Conservation (phyloP, 306 rosid species). For the Fragaria ananassa region DNA sequence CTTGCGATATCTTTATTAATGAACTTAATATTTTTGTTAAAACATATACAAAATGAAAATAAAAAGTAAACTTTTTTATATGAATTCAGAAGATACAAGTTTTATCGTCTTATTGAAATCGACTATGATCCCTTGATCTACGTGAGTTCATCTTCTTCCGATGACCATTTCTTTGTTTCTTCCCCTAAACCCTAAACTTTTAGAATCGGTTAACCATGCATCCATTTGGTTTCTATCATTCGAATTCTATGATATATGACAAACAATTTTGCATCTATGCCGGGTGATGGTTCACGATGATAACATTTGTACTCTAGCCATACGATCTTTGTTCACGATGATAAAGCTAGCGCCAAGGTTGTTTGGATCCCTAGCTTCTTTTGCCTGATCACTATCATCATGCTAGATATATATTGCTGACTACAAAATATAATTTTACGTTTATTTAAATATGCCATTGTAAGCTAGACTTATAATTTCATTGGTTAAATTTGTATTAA, state of each 20-base stretch:
- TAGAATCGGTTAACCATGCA: background rate
- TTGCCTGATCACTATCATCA: too few species aligned
- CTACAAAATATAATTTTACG: too few species aligned
- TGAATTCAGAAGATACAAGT: too few species aligned
- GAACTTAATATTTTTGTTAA: too few species aligned
- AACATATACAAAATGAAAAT: background rate
- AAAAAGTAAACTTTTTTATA: background rate
- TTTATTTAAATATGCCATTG: too few species aligned
- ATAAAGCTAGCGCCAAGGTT: too few species aligned
- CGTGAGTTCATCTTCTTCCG: background rate
- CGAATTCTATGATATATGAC: background rate
- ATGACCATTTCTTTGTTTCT: background rate
- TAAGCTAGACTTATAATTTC: background rate
- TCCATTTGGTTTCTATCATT: too few species aligned
- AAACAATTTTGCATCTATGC: background rate
- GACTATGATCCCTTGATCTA: background rate
- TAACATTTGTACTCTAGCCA: background rate
- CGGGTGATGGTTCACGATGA: background rate
- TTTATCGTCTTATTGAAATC: background rate
- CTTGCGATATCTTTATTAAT: too few species aligned
- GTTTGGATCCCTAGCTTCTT: too few species aligned
- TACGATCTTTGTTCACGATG: too few species aligned
- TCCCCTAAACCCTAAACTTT: background rate
- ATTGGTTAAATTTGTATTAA: background rate
- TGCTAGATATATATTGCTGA: too few species aligned